phyloP scores from a whole-genome alignment of 2,329 filamentous ascomycete genomes.

The Allantophomopsis lycopodina region DNA sequence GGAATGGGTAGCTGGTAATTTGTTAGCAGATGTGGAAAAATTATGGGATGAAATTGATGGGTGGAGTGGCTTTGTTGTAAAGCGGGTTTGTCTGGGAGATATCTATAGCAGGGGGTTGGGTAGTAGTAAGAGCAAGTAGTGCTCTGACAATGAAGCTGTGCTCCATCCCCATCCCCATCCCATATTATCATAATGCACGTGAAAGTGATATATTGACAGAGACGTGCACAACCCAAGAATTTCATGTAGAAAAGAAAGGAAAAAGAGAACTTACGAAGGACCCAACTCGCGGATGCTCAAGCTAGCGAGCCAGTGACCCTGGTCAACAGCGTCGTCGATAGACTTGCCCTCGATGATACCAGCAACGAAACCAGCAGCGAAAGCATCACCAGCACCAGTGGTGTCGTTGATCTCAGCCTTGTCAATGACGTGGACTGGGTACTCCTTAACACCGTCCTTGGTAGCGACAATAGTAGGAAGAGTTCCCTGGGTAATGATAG shows the following conservation, averaged over 20 bases:
- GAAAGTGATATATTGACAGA: neutral
- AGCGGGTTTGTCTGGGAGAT: neutral
- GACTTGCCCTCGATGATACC: slow-evolving; percentile 76
- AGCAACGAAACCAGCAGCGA: slow-evolving; percentile 86
- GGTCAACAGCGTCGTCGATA: slow-evolving; percentile 67
- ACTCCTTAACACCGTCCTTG: slow-evolving; percentile 58
- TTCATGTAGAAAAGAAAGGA: neutral
- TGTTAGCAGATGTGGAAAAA: slow-evolving; percentile 4
- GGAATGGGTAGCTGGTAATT: slow-evolving; percentile 56
- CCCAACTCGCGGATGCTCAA: slow-evolving; percentile 91
- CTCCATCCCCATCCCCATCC: too few species aligned
- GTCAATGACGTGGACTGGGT: slow-evolving; percentile 68
- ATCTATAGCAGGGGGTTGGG: too few species aligned
- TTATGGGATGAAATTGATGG: neutral
- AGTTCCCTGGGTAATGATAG: slow-evolving; percentile 91
- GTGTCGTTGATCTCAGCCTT: slow-evolving; percentile 80
- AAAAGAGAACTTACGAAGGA: slow-evolving; percentile 64
- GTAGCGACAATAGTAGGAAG: slow-evolving; percentile 77
- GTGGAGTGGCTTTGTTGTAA: neutral
- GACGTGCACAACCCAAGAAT: neutral
- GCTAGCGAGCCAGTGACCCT: slow-evolving; percentile 93
- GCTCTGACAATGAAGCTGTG: too few species aligned
- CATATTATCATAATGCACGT: too few species aligned
- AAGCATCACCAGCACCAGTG: slow-evolving; percentile 93
- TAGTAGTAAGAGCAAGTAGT: too few species aligned